These are phyloP conservation scores for Fusarium subtropicale DNA, from an alignment of 2,329 filamentous ascomycete genomes.

Conservation along the genomic window DNA sequence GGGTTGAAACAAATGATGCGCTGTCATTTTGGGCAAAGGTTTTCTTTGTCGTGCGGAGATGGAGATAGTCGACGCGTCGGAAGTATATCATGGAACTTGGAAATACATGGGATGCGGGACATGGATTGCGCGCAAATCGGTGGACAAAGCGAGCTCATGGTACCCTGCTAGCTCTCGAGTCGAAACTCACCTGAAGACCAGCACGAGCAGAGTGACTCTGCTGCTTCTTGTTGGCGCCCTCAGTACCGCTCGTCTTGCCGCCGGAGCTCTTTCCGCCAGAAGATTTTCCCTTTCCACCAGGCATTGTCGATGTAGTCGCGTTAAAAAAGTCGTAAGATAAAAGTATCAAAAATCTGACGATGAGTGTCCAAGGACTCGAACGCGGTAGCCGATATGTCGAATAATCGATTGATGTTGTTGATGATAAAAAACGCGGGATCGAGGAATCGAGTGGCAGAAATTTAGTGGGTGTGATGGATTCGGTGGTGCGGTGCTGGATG, in stretches of 20 bases:
- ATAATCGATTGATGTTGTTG: conserved; percentile 44
- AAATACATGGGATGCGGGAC: conserved; percentile 45
- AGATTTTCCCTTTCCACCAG: conserved; percentile 95
- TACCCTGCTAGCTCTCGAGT: conserved; percentile 10
- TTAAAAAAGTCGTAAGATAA: conserved; percentile 39
- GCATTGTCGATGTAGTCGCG: conserved; percentile 59
- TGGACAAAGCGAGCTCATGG: conserved; percentile 25
- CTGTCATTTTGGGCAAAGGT: conserved; percentile 26
- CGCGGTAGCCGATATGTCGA: conserved; percentile 39
- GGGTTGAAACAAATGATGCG: conserved; percentile 10
- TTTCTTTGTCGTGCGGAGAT: conserved; percentile 42
- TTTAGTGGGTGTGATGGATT: conserved; percentile 42
- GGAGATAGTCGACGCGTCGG: conserved; percentile 45
- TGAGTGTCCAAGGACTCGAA: conserved; percentile 39
- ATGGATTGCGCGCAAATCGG: conserved; percentile 44
- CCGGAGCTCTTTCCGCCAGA: conserved; percentile 88
- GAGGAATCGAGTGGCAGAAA: conserved; percentile 47
- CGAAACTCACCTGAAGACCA: conserved; percentile 84
- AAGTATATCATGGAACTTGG: conserved; percentile 35
- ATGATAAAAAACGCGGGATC: conserved; percentile 46
- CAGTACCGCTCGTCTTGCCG: conserved; percentile 75
- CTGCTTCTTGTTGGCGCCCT: conserved; percentile 79
- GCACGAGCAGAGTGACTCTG: conserved; percentile 97
- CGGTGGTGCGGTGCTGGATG: conserved; percentile 44
- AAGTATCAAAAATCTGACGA: conserved; percentile 29